Evolutionary conservation across 1,284 basidiomycete genomes (phyloP), one percentile per base, ranked within the genome.

Genomic region (Calocybe gambosa): DNA sequence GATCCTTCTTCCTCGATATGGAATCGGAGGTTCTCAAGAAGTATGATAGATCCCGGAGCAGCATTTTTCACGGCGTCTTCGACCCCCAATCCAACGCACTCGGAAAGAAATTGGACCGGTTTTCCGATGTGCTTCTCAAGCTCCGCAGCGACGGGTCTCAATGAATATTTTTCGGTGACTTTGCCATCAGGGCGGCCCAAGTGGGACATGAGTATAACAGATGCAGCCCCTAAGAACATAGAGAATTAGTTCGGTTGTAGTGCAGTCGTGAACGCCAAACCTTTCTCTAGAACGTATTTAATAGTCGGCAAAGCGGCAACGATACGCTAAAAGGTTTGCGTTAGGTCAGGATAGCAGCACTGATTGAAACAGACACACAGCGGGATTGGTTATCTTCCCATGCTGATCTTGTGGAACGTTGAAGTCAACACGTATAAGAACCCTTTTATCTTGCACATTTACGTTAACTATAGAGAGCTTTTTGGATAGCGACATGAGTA

Each of bases 1-100:
- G 89, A 91, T 38, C 93, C 95, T 70, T 99, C 95, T 71, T 99
- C 95, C 66, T 97, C 95, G 55, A 93, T 90, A 71, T 98, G 93
- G 83, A 97, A 99, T 50, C 96, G 90, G 51, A 99, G 75, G 73
- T 99, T 99, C 73, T 99, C 95, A 59, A 99, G 84, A 44, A 99
- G 77, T 69, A 98, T 85, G 60, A 99, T 74, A 55, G 93, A 76
- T 37, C 94, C 93, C 21, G 75, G 62, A 31, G 79, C 63, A 5
- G 89, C 90, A 23, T 68, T 71, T 54, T 80, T 76, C 55, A 97
- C 89, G 43, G 82, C 77, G 43, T 82, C 71, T 68, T 96, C 91
- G 57, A 89, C 82, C 21, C 92, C 84, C 42, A 82, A 68, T 26
- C 95, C 94, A 46, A 98, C 90, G 63, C 82, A 93, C 62, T 97